These are phyloP conservation scores for Leccinum fuscescens DNA, from an alignment of 1,284 basidiomycete species.

Conservation along the genomic window DNA sequence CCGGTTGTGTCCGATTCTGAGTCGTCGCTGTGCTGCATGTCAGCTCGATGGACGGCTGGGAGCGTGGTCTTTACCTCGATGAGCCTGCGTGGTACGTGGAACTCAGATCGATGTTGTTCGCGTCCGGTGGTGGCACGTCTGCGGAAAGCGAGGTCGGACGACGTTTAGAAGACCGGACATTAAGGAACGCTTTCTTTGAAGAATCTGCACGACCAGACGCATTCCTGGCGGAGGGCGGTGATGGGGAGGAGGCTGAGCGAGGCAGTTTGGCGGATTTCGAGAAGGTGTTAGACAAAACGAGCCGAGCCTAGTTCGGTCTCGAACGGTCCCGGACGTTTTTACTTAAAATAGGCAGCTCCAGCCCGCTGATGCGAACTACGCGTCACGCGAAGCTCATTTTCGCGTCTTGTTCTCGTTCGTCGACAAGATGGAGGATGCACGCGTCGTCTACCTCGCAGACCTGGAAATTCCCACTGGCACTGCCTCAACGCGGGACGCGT, in stretches of 20 bases:
- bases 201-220: conserved; percentile 43
- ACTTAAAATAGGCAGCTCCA: conserved; percentile 18
- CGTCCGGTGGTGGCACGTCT: conserved; percentile 27
- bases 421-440: conserved; percentile 35
- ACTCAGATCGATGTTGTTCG: conserved; percentile 59
- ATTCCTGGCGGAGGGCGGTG: conserved; percentile 55
- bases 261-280: conserved; percentile 53
- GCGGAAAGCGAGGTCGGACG: conserved; percentile 31
- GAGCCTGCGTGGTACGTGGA: conserved; percentile 84
- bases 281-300: neutral
- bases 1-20: conserved; percentile 31
- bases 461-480: conserved; percentile 35
- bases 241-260: conserved; percentile 75
- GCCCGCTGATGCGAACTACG: neutral
- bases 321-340: neutral
- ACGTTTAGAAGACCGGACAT: conserved; percentile 38
- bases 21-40: conserved; percentile 24
- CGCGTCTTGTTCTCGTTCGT: conserved; percentile 15
- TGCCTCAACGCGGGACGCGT: conserved; percentile 17
- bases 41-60: neutral
- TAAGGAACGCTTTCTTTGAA: conserved; percentile 37
- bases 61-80: neutral
- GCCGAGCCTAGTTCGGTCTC: neutral
- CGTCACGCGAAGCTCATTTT: conserved; percentile 3
- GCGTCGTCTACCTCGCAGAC: conserved; percentile 59